Conservation (phyloP, 371 early-diverging fungal genomes). For the Actinomortierella ambigua region DNA sequence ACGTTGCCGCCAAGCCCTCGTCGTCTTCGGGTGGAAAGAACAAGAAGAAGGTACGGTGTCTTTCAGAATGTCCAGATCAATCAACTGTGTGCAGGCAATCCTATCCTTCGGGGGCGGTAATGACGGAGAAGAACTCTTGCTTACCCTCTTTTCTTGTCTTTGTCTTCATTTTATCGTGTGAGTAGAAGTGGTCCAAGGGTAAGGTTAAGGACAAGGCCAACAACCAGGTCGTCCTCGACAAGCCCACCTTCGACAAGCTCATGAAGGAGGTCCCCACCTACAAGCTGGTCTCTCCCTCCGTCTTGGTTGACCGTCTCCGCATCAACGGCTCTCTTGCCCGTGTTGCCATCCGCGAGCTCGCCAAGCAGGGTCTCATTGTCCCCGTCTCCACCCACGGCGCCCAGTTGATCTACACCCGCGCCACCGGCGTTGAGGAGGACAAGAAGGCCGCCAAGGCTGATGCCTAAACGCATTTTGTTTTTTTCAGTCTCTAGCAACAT, state of each 20-base stretch:
- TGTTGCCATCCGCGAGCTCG: constrained; percentile 91
- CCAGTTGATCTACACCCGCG: constrained; percentile 96
- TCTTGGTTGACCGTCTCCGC: constrained; percentile 97
- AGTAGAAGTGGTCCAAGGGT: constrained; percentile 60
- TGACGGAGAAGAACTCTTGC: constrained; percentile 13
- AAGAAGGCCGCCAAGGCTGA: constrained; percentile 48
- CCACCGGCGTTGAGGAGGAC: constrained; percentile 77
- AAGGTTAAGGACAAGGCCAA: constrained; percentile 61
- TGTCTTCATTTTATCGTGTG: not conserved
- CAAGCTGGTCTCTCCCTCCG: constrained; percentile 97
- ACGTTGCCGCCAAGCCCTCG: constrained; percentile 72
- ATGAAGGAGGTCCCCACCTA: constrained; percentile 99
- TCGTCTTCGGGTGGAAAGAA: constrained; percentile 85
- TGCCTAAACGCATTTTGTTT: constrained; percentile 26
- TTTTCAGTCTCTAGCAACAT: constrained; percentile 6
- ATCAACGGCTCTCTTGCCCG: constrained; percentile 98
- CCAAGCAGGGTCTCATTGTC: constrained; percentile 90
- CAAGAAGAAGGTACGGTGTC: constrained; percentile 75
- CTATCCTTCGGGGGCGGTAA: not conserved
- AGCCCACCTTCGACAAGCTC: constrained; percentile 54
- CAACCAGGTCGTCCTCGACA: constrained; percentile 62
- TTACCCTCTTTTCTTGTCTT: constrained; percentile 13
- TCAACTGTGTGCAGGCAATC: not conserved
- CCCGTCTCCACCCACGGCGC: constrained; percentile 87
- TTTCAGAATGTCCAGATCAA: too few relatives aligned